Evolutionary conservation across 306 rosid genomes (phyloP), one percentile per base, ranked within the genome.

Genomic region (Lotus japonicus): DNA sequence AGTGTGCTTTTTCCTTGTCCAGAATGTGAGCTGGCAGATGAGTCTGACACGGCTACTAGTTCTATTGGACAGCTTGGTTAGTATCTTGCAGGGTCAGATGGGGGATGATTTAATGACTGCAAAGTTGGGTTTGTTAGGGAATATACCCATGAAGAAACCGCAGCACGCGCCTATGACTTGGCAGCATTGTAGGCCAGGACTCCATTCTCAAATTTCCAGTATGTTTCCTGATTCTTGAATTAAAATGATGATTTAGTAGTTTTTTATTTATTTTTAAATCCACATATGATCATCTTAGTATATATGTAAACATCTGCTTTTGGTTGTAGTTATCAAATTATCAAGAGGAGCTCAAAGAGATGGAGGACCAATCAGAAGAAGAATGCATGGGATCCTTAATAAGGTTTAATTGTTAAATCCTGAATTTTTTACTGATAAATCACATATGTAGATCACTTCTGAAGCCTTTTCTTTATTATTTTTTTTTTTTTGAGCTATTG

Each of bases 161-260:
- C 97, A 14, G 94, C 91, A 82, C 97, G 79, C 83, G 94, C 97
- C 13, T 88, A 91, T 84, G 96, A 91, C 75, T 87, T 88, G 84
- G 92, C 97, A 55, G 96, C 96, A 80, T 82, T 88, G 81, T 88
- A 91, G 97, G 96, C 72, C 90, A 77, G 33, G 86, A 81, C 50
- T 82, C 94, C 36, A 77, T 83, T 56, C 91, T 91, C 76, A 91
- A 91, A 79, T 88, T 88, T 35, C 89, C 96, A 19, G 97, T 91
- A 84, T 56, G 28, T 28, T 55, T 2, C 18, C 7, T 12, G 48
- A 10, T 12, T 23, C n/a, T 49, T 28, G 7, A 5, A 9, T 12
- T 33, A 52, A 14, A 17, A 33, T 35, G 10, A 26, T 26, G 33
- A 26, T 26, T 26, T 3, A 26, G 33, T 26, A 26, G n/a, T n/a